Evolutionary conservation across 2,329 filamentous ascomycete species (phyloP).

Genomic region (Penicillium sp.): DNA sequence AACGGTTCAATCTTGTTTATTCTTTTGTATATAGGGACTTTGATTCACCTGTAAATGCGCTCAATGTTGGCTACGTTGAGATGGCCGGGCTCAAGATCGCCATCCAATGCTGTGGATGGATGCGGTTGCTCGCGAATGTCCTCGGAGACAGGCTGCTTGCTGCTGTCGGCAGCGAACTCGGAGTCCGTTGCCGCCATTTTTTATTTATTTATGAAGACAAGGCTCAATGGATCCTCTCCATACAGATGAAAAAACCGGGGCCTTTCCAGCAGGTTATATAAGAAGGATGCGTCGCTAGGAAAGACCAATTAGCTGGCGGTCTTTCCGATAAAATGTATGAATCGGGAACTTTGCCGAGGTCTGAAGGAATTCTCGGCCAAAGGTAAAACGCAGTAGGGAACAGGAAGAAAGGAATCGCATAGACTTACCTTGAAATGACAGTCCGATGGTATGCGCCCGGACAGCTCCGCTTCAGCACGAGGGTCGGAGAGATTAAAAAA

Average conservation of each 20-base stretch:
- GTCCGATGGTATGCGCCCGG: neutral
- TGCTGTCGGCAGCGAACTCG: conserved; percentile 1
- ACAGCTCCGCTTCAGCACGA: neutral
- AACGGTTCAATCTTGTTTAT: neutral
- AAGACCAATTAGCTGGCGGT: conserved; percentile 4
- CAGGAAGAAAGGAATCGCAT: conserved; percentile 2
- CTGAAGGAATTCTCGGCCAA: neutral
- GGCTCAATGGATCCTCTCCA: neutral
- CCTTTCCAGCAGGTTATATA: neutral
- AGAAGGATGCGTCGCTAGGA: conserved; percentile 33
- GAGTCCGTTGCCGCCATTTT: conserved; percentile 10
- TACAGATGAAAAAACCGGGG: neutral
- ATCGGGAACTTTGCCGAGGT: conserved; percentile 11
- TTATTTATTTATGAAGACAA: neutral
- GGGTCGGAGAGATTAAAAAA: conserved; percentile 3
- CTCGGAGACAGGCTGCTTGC: conserved; percentile 16
- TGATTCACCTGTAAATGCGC: conserved; percentile 42
- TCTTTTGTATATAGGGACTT: neutral
- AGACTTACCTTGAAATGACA: conserved; percentile 6
- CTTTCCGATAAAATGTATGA: neutral
- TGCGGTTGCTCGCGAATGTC: conserved; percentile 18
- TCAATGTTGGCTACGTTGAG: conserved; percentile 40
- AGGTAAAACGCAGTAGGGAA: neutral
- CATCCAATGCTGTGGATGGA: neutral
- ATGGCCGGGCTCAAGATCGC: conserved; percentile 32